Evolutionary conservation across 352 stramenopile species (phyloP).

Genomic region (Peronospora belbahrii): DNA sequence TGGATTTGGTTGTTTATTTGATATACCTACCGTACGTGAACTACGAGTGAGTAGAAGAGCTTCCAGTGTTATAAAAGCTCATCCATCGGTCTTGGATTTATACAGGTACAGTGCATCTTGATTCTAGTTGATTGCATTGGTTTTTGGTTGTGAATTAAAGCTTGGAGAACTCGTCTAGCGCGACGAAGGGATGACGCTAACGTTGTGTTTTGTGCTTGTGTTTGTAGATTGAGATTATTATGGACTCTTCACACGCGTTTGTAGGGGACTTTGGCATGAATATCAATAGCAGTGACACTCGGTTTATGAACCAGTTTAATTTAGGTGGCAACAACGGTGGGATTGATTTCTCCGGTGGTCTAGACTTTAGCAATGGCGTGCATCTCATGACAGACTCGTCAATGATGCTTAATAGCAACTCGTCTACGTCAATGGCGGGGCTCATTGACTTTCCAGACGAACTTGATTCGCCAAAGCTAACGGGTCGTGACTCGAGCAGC

Average conservation of each 20-base stretch:
- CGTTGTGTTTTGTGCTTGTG: background rate
- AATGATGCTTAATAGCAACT: slow-evolving; percentile 25
- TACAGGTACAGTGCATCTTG: too few relatives aligned
- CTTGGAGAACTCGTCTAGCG: too few relatives aligned
- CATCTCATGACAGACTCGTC: slow-evolving; percentile 60
- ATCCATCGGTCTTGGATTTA: background rate
- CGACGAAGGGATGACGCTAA: too few relatives aligned
- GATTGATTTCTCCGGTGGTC: slow-evolving; percentile 36
- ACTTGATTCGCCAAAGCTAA: slow-evolving; percentile 59
- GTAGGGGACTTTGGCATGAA: slow-evolving; percentile 68
- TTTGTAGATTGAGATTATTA: slow-evolving; percentile 9
- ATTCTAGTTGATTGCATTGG: too few relatives aligned
- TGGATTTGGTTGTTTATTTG: too few relatives aligned
- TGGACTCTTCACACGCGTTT: slow-evolving; percentile 71
- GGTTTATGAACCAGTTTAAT: slow-evolving; percentile 74
- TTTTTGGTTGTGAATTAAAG: slow-evolving; percentile 2
- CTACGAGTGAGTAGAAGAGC: slow-evolving; percentile 8
- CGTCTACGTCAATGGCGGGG: slow-evolving; percentile 23
- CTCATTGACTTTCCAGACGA: slow-evolving; percentile 85
- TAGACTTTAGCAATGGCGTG: slow-evolving; percentile 66
- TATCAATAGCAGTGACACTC: slow-evolving; percentile 52
- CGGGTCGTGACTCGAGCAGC: slow-evolving; percentile 8
- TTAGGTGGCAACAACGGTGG: slow-evolving; percentile 22
- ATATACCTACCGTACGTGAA: too few relatives aligned
- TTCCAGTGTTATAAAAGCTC: slow-evolving; percentile 10